phyloP scores from a whole-genome alignment of 2,329 filamentous ascomycete genomes.

The Alternaria viburni region DNA sequence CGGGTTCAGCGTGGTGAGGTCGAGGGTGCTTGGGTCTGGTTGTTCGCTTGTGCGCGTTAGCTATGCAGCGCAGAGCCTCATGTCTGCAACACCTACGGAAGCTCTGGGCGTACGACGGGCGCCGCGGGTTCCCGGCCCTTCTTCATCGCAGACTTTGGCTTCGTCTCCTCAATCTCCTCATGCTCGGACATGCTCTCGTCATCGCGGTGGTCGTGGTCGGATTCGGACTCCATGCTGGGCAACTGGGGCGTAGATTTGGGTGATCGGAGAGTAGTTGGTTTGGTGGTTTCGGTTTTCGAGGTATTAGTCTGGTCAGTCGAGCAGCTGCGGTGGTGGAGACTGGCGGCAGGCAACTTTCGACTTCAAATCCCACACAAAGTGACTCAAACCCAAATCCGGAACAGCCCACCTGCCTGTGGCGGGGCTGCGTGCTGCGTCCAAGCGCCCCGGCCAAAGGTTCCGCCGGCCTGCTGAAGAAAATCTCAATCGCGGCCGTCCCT shows the following conservation, averaged over 20 bases:
- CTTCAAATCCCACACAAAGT: conserved; percentile 39
- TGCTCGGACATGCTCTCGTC: conserved; percentile 69
- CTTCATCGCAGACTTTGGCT: conserved; percentile 83
- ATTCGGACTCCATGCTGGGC: conserved; percentile 52
- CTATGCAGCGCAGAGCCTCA: conserved; percentile 1
- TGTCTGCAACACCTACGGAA: conserved; percentile 59
- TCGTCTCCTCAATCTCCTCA: conserved; percentile 69
- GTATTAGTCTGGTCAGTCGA: neutral
- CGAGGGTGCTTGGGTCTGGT: conserved; percentile 88
- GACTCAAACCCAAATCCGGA: conserved; percentile 46
- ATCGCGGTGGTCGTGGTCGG: conserved; percentile 49
- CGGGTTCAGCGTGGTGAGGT: conserved; percentile 79
- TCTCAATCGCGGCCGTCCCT: conserved; percentile 26
- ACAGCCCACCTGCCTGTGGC: conserved; percentile 25
- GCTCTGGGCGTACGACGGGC: conserved; percentile 66
- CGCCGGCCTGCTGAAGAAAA: conserved; percentile 34
- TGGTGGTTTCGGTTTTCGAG: neutral
- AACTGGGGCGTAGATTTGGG: neutral
- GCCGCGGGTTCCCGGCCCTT: conserved; percentile 67
- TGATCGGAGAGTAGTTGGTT: neutral
- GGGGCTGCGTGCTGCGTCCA: conserved; percentile 28
- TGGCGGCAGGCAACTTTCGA: conserved; percentile 16
- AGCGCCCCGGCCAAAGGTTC: conserved; percentile 21
- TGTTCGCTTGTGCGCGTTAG: conserved; percentile 64
- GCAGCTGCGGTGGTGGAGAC: conserved; percentile 10